These are phyloP conservation scores for Carpinus viminea DNA, from an alignment of 306 rosid genomes.

Conservation along the genomic window DNA sequence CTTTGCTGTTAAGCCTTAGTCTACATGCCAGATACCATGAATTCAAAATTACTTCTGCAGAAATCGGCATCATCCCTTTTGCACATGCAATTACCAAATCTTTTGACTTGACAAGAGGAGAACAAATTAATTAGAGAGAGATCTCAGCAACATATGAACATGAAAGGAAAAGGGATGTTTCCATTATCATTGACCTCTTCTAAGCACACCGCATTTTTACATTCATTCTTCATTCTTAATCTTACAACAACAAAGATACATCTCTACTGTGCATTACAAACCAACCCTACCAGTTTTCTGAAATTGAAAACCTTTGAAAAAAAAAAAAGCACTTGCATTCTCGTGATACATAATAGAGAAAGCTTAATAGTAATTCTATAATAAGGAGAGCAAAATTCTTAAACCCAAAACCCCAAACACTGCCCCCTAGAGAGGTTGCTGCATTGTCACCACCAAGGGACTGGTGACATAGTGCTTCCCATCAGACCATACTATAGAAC, in stretches of 20 bases:
- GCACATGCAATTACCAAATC: constrained; percentile 35
- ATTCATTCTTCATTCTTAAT: constrained; percentile 41
- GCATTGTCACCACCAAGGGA: constrained; percentile 87
- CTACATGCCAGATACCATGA: constrained; percentile 4
- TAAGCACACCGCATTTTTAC: constrained; percentile 44
- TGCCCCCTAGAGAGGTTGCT: constrained; percentile 67
- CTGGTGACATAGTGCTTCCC: constrained; percentile 81
- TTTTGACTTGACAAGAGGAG: constrained; percentile 18
- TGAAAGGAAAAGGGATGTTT: constrained; percentile 37
- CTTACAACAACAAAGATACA: constrained; percentile 43
- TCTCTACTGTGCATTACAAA: constrained; percentile 35
- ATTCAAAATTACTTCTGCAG: constrained; percentile 10
- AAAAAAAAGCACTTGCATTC: constrained; percentile 1
- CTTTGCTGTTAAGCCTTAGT: constrained; percentile 7
- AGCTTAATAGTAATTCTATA: constrained; percentile 28
- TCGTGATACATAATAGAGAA: constrained; percentile 40
- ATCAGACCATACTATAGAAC: constrained; percentile 77
- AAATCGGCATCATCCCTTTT: constrained; percentile 17
- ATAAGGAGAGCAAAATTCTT: constrained; percentile 38
- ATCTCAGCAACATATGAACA: constrained; percentile 17
- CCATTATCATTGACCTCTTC: constrained; percentile 37
- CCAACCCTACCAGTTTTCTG: constrained; percentile 54
- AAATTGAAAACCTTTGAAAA: constrained; percentile 34
- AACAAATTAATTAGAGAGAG: constrained; percentile 14
- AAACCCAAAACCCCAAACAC: constrained; percentile 29